Base-by-base conservation (phyloP, 352 stramenopile genomes). In the Phytophthora macrochlamydospora region DNA sequence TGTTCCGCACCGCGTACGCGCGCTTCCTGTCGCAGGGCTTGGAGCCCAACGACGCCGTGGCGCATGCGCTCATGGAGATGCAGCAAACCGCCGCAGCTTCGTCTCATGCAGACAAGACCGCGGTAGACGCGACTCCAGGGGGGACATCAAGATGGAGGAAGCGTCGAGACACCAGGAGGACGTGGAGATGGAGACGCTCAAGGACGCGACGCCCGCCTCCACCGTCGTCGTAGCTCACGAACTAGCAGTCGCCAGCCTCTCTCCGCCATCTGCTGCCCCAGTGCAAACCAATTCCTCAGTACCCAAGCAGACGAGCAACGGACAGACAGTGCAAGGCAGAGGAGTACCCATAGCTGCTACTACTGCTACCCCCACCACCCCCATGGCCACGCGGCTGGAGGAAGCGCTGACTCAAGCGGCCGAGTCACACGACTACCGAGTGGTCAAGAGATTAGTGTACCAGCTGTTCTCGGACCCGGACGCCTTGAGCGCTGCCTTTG, bases 391-490 rank as follows among this genome's bases (percentile, higher is more conserved):
- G 5, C 71, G 81, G 44, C 62, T 91, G 24, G 73, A 86, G 46
- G 59, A 73, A 9, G 76, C 74, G 6, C 55, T 91, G 35, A 69
- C 73, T 13, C 44, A 75, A 0, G 83, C 80, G 5, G 69, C 40
- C 0, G 66, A 83, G 38, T 78, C 68, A 0, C 50, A 76, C 11
- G 83, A 90, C 42, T 88, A 85, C 38, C 65, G 75, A 38, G 65
- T 72, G 12, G 81, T 85, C 8, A 91, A 90, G 70, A 67, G 59
- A n/a, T 59, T 92, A 13, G 73, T 92, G 59, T 93, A 93, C 59
- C 63, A 81, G 35, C 69, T 86, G 5, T 93, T 93, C 56, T 93
- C 85, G 7, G 78, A 93, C 51, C 69, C 83, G 14, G 59, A 83
- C 12, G 70, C 61, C 5, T 37, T 93, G 7, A 91, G 85, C 60